Evolutionary conservation across 148 eudicot genomes (phyloP).

Genomic region (Camellia lanceoleosa): DNA sequence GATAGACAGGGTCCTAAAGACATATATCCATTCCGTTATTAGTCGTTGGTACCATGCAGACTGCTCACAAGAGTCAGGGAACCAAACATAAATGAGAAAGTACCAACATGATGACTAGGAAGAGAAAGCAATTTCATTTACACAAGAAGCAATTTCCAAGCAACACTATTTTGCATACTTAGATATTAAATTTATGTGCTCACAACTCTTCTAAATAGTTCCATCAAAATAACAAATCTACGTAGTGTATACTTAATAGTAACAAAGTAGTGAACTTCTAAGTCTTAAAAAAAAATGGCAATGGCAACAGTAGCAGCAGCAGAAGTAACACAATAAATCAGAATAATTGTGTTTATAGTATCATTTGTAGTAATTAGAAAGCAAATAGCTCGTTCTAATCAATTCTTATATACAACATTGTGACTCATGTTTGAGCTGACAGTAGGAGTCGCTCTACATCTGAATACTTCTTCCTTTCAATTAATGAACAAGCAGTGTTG

Average conservation of each 20-base stretch:
- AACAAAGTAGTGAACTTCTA: neutral
- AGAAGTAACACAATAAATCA: neutral
- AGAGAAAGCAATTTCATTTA: no score
- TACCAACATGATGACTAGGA: no score
- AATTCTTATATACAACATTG: neutral
- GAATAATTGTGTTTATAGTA: neutral
- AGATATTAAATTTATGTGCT: neutral
- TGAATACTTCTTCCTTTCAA: no score
- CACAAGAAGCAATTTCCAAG: slow-evolving; percentile 25
- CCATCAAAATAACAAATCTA: neutral
- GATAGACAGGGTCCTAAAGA: no score
- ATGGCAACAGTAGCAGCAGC: neutral
- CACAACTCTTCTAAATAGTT: neutral
- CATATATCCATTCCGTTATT: no score
- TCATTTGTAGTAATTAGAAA: neutral
- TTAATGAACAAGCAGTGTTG: no score
- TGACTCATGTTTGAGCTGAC: slow-evolving; percentile 70
- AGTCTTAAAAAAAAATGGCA: neutral
- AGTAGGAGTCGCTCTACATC: slow-evolving; percentile 50
- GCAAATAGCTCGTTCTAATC: neutral
- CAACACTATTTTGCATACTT: neutral
- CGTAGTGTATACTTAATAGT: neutral
- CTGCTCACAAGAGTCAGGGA: no score
- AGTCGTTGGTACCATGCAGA: no score
- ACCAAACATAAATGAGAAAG: no score